A percentile compares a stretch with the other conserved stretches of the same genome.
Conservation (phyloP, 805 yeast genomes). For the Zygosaccharomyces rouxii region DNA sequence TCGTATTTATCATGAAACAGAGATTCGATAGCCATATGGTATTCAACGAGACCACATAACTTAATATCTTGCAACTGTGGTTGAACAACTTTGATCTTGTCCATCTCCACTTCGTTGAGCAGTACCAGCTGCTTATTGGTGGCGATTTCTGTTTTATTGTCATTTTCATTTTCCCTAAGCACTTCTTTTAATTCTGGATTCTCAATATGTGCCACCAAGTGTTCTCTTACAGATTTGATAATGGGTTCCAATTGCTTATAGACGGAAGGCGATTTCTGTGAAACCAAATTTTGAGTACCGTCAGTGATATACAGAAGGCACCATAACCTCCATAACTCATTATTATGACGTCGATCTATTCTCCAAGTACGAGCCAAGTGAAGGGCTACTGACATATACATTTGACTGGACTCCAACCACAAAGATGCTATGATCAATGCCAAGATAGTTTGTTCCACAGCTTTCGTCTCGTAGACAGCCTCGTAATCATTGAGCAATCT, state of each 20-base stretch:
- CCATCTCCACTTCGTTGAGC: conserved; percentile 18
- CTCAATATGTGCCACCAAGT: conserved; percentile 7
- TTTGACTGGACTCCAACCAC: conserved; percentile 61
- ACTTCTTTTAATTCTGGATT: conserved; percentile 13
- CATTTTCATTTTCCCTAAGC: conserved; percentile 11
- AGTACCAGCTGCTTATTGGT: conserved; percentile 23
- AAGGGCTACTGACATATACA: conserved; percentile 64
- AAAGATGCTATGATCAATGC: conserved; percentile 63
- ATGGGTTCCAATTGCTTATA: conserved; percentile 41
- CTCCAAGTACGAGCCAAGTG: conserved; percentile 49
- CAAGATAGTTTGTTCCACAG: conserved; percentile 56
- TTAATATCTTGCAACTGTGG: conserved; percentile 45
- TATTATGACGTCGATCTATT: conserved; percentile 15
- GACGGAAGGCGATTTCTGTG: conserved; percentile 55
- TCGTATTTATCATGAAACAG: conserved; percentile 42
- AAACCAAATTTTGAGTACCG: conserved; percentile 63
- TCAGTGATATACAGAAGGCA: conserved; percentile 60
- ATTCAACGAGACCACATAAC: conserved; percentile 65
- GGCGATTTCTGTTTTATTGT: conserved; percentile 12
- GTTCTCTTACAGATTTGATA: conserved; percentile 25
- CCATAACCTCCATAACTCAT: conserved; percentile 54
- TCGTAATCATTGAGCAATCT: conserved; percentile 32
- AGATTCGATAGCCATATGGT: conserved; percentile 57
- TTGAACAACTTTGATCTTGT: conserved; percentile 17
- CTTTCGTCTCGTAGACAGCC: conserved; percentile 39